phyloP scores from a whole-genome alignment of 371 early-diverging fungal species.

The Encephalitozoon hellem region DNA sequence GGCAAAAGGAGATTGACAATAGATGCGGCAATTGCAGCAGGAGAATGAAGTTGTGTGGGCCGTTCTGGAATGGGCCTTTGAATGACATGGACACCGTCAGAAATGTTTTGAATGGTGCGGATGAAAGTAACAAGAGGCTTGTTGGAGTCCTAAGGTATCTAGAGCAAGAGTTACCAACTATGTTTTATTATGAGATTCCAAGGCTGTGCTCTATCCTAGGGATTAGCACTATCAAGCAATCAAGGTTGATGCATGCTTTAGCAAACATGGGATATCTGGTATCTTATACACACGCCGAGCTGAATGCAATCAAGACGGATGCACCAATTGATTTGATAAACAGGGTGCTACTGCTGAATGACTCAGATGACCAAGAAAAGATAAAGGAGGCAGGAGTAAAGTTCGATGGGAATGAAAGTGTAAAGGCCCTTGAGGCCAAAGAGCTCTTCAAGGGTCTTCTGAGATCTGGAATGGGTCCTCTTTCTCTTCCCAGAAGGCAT shows the following conservation, averaged over 20 bases:
- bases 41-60: conserved; percentile 74
- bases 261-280: conserved; percentile 79
- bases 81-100: conserved; percentile 72
- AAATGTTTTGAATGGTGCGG: conserved; percentile 63
- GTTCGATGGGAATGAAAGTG: conserved; percentile 16
- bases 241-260: conserved; percentile 68
- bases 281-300: conserved; percentile 75
- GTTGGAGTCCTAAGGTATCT: conserved; percentile 82
- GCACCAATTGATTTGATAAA: conserved; percentile 79
- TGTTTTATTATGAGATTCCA: conserved; percentile 55
- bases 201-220: conserved; percentile 34
- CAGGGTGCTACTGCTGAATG: conserved; percentile 67
- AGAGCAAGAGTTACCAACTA: conserved; percentile 64
- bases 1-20: not conserved
- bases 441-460: conserved; percentile 38
- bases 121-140: conserved; percentile 68
- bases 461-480: conserved; percentile 28
- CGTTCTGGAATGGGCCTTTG: conserved; percentile 75
- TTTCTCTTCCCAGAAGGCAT: conserved; percentile 26
- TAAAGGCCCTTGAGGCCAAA: not conserved
- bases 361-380: not conserved
- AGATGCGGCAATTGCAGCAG: conserved; percentile 53
- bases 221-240: conserved; percentile 40
- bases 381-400: not conserved
- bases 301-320: conserved; percentile 80